These are phyloP conservation scores for Hymenoscyphus scutula DNA, from an alignment of 2,329 filamentous ascomycete species.

Conservation along the genomic window DNA sequence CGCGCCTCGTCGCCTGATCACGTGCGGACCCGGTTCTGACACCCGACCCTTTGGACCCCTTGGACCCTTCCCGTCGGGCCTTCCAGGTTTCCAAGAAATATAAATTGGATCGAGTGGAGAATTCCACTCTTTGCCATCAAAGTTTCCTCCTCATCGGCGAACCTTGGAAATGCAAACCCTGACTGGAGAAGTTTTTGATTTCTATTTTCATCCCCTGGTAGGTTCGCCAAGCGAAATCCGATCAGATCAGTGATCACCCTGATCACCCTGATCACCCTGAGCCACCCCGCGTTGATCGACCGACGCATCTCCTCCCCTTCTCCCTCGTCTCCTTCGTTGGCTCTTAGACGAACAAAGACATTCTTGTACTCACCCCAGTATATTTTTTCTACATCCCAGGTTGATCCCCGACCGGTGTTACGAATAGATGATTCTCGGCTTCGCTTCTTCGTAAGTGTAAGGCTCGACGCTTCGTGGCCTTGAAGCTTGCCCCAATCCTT, in stretches of 20 bases:
- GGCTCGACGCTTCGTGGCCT: slow-evolving; percentile 26
- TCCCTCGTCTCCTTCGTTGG: background rate
- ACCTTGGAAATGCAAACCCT: too few species aligned
- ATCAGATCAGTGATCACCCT: too few species aligned
- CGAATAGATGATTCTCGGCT: slow-evolving; percentile 21
- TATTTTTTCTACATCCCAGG: background rate
- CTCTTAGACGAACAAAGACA: background rate
- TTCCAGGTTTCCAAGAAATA: too few species aligned
- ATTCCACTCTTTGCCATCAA: too few species aligned
- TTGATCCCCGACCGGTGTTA: background rate
- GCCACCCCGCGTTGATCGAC: background rate
- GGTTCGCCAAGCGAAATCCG: background rate
- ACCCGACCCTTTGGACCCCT: too few species aligned
- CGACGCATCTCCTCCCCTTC: background rate
- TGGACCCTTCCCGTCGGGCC: too few species aligned
- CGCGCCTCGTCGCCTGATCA: background rate
- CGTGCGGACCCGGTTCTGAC: too few species aligned
- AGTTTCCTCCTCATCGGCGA: too few species aligned
- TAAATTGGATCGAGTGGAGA: too few species aligned
- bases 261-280: too few species aligned
- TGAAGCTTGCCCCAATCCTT: slow-evolving; percentile 23
- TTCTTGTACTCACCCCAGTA: too few species aligned
- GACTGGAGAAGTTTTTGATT: background rate
- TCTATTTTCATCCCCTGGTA: background rate
- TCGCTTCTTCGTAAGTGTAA: slow-evolving; percentile 33